Base-by-base conservation (phyloP, 2,329 filamentous ascomycete genomes). In the Claviceps cyperi region DNA sequence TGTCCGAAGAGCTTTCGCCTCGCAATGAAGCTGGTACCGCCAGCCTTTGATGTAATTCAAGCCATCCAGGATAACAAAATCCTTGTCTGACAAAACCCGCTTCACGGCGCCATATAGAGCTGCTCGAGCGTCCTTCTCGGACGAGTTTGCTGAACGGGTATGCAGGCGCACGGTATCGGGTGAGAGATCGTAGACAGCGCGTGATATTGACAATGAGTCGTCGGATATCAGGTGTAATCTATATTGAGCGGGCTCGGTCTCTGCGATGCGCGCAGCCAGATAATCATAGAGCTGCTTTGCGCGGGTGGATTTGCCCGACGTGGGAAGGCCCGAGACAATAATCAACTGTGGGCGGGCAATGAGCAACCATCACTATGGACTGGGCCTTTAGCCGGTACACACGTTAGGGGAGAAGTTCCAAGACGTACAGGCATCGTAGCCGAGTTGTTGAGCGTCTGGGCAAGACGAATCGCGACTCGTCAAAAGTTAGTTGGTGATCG, bases 1-100 rank as follows among this genome's bases (percentile, higher is more conserved):
- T 3, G 86, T 92, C 54, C 81, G 71, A 49, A 86, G 69, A 46
- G 86, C 86, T 66, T 92, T 92, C 38, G 86, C 80, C 67, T 92
- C 86, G 69, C 86, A 91, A 64, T 83, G 84, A 21, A 94, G 71
- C 70, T 94, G 86, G 64, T 94, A 94, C 46, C 87, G 76, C 78
- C 86, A 92, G 38, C 86, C 87, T 65, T 92, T 92, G 69, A 94
- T 94, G 67, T 92, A 94, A 66, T 92, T 92, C 53, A 86, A 69
- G 1, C 82, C 81, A 62, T 94, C 86, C 15, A 88, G 77, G 45
- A 94, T 78, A 48, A 92, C 84, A 51, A 94, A 80, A 60, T 87
- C 83, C 59, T 80, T 79, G 51, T 80, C 76, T 53, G 77, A 80
- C 32, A 94, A 73, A 46, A 81, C 76, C 43, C 86, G 76, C 71